These are phyloP conservation scores for Epichloe gansuensis DNA, from an alignment of 2,329 filamentous ascomycete genomes.

Conservation along the genomic window DNA sequence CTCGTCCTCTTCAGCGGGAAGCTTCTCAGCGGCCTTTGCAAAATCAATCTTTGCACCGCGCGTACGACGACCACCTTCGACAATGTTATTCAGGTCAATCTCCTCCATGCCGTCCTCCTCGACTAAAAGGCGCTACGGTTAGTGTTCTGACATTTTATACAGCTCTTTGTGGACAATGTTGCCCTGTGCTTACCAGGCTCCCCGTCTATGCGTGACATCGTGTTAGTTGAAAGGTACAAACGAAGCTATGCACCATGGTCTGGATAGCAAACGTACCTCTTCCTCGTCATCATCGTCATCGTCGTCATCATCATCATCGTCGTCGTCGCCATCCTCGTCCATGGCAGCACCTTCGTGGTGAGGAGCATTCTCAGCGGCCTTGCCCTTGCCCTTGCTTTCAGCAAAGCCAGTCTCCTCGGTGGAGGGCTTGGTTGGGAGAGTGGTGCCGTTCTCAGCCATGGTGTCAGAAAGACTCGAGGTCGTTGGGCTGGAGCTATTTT, in stretches of 20 bases:
- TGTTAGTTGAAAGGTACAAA: constrained; percentile 12
- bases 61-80: constrained; percentile 66
- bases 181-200: constrained; percentile 18
- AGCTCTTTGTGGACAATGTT: neutral
- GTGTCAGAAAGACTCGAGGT: constrained; percentile 2
- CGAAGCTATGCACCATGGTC: neutral
- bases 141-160: neutral
- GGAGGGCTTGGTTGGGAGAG: constrained; percentile 33
- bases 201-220: constrained; percentile 11
- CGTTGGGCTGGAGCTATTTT: neutral
- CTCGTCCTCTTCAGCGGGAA: constrained; percentile 52
- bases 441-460: constrained; percentile 39
- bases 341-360: constrained; percentile 46
- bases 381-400: constrained; percentile 79
- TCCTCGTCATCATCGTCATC: constrained; percentile 35
- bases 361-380: constrained; percentile 42
- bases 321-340: constrained; percentile 64
- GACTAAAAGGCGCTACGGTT: constrained; percentile 5
- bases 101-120: constrained; percentile 80
- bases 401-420: constrained; percentile 25
- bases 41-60: constrained; percentile 90
- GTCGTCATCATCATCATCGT: constrained; percentile 48
- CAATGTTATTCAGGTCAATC: constrained; percentile 84
- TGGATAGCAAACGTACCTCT: constrained; percentile 14
- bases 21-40: constrained; percentile 74